Percentiles rank a stretch among this genome's conserved stretches.
These are phyloP conservation scores for Phlebopus sp. DNA, from an alignment of 1,284 basidiomycete genomes.

Conservation along the genomic window DNA sequence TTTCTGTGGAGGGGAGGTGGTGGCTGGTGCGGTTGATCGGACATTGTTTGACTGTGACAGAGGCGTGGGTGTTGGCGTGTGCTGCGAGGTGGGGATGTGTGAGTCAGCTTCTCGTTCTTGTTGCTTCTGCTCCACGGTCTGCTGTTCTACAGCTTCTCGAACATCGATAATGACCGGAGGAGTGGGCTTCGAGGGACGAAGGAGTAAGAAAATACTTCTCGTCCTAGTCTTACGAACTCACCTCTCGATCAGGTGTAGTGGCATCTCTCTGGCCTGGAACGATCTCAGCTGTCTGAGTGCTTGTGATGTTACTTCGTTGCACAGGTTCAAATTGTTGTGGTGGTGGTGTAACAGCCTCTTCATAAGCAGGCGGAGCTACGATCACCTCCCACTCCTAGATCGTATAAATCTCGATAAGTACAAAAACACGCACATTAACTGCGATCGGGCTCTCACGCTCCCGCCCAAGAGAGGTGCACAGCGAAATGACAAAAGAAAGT, in stretches of 20 bases:
- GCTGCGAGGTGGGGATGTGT: background rate
- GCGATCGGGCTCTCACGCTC: background rate
- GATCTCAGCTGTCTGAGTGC: conserved; percentile 1
- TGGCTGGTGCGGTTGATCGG: conserved; percentile 2
- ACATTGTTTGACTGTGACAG: background rate
- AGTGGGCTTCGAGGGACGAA: conserved; percentile 10
- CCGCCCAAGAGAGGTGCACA: background rate
- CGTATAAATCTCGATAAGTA: conserved; percentile 23
- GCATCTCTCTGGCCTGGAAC: conserved; percentile 3
- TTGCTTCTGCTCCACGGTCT: conserved; percentile 8
- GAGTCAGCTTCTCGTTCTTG: background rate
- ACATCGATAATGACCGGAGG: conserved; percentile 1
- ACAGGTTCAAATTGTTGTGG: conserved; percentile 11
- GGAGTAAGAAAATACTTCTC: conserved; percentile 13
- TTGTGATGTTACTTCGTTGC: conserved; percentile 8
- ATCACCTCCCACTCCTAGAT: conserved; percentile 33
- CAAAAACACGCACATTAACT: conserved; percentile 6
- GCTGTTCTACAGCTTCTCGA: conserved; percentile 7
- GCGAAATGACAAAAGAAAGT: background rate
- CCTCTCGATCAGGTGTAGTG: conserved; percentile 13
- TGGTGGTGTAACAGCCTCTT: conserved; percentile 15
- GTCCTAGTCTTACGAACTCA: conserved; percentile 12
- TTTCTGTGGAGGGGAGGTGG: conserved; percentile 9
- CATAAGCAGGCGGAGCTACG: conserved; percentile 29
- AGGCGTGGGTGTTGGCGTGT: too few species aligned